Conservation (phyloP, 1,284 basidiomycete species). For the Apiotrichum gamsii region DNA sequence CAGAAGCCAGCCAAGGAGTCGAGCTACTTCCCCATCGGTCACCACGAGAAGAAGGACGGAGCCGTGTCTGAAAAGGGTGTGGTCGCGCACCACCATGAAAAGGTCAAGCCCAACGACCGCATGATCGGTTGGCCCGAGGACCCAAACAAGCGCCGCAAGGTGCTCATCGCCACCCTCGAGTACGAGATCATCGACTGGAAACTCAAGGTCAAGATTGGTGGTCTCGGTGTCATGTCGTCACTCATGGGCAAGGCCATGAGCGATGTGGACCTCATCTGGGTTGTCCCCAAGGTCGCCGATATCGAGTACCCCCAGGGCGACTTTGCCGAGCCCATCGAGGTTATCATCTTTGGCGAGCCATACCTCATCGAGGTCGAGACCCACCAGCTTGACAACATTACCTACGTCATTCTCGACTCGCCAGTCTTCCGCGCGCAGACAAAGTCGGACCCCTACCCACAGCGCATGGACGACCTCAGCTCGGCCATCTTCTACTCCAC, state of each 20-base stretch:
- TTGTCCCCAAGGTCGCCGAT: constrained; percentile 87
- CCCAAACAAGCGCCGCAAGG: constrained; percentile 77
- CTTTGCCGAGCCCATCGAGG: constrained; percentile 82
- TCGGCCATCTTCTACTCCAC: constrained; percentile 95
- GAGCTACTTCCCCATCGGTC: constrained; percentile 51
- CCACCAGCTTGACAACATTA: constrained; percentile 85
- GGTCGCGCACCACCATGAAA: constrained; percentile 50
- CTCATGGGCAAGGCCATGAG: constrained; percentile 96
- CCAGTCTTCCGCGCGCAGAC: constrained; percentile 93
- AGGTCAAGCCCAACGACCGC: constrained; percentile 53
- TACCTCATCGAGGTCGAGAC: constrained; percentile 92
- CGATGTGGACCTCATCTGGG: constrained; percentile 87
- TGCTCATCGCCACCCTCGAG: constrained; percentile 82
- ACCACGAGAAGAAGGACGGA: constrained; percentile 27
- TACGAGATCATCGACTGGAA: constrained; percentile 96
- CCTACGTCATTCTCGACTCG: constrained; percentile 82
- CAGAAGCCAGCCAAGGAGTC: constrained; percentile 55
- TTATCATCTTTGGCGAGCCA: constrained; percentile 88
- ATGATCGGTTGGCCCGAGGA: constrained; percentile 90
- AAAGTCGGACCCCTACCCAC: constrained; percentile 86
- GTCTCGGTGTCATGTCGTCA: constrained; percentile 91
- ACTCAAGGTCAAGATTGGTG: constrained; percentile 91
- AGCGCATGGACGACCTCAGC: constrained; percentile 90
- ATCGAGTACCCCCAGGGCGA: constrained; percentile 85
- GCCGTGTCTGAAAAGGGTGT: constrained; percentile 40